Conservation (phyloP, 1,284 basidiomycete species). For the Lentinus polychrous region DNA sequence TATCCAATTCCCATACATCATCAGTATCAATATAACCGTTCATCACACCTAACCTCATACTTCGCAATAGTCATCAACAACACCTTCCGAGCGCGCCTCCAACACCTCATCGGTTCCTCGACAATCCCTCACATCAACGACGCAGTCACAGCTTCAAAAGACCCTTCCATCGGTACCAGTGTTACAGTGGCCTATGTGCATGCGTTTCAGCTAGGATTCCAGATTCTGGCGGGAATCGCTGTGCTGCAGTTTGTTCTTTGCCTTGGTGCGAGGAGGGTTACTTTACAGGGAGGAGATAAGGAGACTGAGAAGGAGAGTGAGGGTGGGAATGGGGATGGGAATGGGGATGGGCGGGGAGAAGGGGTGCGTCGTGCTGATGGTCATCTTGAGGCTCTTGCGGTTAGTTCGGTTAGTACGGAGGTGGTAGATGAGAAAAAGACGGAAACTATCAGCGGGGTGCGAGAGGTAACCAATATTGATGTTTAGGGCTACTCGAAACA, state of each 20-base stretch:
- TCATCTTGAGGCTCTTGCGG: too few species aligned
- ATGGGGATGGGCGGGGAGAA: too few species aligned
- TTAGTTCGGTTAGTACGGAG: too few species aligned
- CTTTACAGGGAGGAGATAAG: slow-evolving; percentile 6
- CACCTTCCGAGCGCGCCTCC: slow-evolving; percentile 10
- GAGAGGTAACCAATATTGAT: too few species aligned
- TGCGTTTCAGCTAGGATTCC: slow-evolving; percentile 14
- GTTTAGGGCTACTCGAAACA: too few species aligned
- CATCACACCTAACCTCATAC: not conserved
- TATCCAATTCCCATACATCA: not conserved
- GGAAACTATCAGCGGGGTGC: too few species aligned
- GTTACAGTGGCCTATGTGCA: slow-evolving; percentile 11
- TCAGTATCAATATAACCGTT: not conserved
- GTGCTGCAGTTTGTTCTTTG: slow-evolving; percentile 14
- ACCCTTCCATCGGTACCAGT: slow-evolving; percentile 7
- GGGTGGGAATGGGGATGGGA: too few species aligned
- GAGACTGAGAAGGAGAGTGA: not conserved
- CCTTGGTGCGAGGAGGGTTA: slow-evolving; percentile 11
- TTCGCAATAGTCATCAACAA: slow-evolving; percentile 14
- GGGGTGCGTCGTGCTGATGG: too few species aligned
- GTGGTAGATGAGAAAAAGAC: too few species aligned
- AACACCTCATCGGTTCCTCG: slow-evolving; percentile 1
- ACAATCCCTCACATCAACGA: slow-evolving; percentile 13
- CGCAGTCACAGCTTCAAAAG: slow-evolving; percentile 12
- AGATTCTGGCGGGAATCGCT: slow-evolving; percentile 14